Conservation (phyloP, 2,329 filamentous ascomycete species). For the Amauroascus verrucosus region DNA sequence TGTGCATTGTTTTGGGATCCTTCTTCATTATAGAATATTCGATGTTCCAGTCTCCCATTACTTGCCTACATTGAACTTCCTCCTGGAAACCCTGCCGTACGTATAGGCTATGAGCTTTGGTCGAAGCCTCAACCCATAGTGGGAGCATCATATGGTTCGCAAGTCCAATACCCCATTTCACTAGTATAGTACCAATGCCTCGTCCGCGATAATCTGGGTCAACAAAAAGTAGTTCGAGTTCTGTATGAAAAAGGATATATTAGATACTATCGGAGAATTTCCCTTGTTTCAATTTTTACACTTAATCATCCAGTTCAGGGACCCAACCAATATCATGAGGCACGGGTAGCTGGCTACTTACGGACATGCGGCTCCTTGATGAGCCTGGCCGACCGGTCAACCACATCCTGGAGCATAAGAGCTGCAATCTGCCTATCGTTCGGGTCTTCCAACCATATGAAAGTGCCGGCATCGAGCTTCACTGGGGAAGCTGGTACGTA, state of each 20-base stretch:
- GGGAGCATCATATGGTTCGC: conserved; percentile 16
- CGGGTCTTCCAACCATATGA: conserved; percentile 15
- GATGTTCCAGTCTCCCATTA: conserved; percentile 14
- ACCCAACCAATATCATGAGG: too few relatives aligned
- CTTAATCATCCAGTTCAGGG: background rate
- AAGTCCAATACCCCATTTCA: conserved; percentile 17
- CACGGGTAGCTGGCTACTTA: conserved; percentile 7
- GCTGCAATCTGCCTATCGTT: conserved; percentile 12
- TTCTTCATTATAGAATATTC: conserved; percentile 15
- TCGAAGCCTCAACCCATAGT: conserved; percentile 14
- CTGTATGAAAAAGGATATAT: background rate
- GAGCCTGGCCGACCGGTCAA: conserved; percentile 11
- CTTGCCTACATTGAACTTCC: conserved; percentile 3
- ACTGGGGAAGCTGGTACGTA: background rate
- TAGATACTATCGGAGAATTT: background rate
- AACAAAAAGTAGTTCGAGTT: conserved; percentile 17
- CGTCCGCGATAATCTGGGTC: conserved; percentile 14
- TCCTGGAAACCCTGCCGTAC: conserved; percentile 13
- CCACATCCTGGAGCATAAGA: conserved; percentile 10
- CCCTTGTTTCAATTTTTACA: background rate
- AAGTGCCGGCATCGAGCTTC: conserved; percentile 6
- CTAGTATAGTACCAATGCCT: conserved; percentile 16
- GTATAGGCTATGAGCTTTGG: conserved; percentile 10
- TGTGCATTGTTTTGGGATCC: background rate
- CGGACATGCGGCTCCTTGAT: conserved; percentile 15